Conservation (phyloP, 176 grass and related monocot genomes). For the Dactylis glomerata region DNA sequence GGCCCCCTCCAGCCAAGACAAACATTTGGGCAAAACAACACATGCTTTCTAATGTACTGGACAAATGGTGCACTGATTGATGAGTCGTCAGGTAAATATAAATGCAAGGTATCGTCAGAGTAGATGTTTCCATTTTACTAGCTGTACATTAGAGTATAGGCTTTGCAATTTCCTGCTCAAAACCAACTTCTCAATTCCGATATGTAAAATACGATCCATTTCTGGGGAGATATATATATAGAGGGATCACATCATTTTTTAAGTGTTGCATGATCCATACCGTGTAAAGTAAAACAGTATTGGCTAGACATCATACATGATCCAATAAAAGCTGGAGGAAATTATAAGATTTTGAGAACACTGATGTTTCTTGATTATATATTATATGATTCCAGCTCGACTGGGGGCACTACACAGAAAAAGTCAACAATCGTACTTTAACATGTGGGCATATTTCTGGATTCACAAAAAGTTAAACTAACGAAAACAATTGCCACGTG, state of each 20-base stretch:
- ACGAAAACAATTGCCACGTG: not conserved
- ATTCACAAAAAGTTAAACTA: not conserved
- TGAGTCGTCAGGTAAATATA: not conserved
- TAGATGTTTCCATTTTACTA: not conserved
- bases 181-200: not conserved
- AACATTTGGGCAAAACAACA: constrained; percentile 3
- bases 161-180: not conserved
- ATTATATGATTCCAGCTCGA: not conserved
- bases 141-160: not conserved
- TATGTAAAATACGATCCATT: not conserved
- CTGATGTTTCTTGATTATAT: not conserved
- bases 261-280: constrained; percentile 2
- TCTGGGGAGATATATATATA: not conserved
- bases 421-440: not conserved
- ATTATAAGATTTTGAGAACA: not conserved
- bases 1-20: not conserved
- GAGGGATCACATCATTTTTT: not conserved
- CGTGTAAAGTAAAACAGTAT: not conserved
- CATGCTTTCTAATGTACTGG: not conserved
- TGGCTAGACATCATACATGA: not conserved
- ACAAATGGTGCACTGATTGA: constrained; percentile 4
- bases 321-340: not conserved
- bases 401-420: not conserved
- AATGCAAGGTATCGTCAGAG: not conserved
- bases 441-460: not conserved